phyloP scores from a whole-genome alignment of 176 grass and related monocot genomes.

The Echinochloa phyllopogon region DNA sequence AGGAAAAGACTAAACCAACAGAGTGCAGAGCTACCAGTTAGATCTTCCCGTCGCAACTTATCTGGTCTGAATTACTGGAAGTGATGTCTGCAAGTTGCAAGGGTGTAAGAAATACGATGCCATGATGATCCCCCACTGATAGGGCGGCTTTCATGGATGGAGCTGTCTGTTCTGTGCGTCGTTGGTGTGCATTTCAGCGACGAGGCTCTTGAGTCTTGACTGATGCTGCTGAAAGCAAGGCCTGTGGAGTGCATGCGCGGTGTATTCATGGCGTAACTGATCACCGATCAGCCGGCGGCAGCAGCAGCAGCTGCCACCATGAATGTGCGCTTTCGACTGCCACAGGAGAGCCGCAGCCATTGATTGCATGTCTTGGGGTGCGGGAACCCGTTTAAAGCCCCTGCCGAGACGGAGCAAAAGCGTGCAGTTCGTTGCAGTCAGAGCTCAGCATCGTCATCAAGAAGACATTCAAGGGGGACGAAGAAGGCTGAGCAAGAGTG shows the following conservation, averaged over 20 bases:
- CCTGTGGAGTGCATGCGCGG: neutral
- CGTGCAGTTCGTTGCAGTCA: neutral
- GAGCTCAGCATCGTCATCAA: neutral
- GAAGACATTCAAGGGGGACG: neutral
- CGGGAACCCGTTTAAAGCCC: neutral
- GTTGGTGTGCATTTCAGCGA: neutral
- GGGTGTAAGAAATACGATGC: neutral
- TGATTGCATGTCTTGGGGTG: slow-evolving; percentile 28
- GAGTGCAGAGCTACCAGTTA: neutral
- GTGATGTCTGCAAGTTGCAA: neutral
- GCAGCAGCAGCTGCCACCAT: neutral
- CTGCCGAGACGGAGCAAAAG: slow-evolving; percentile 7
- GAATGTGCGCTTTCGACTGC: slow-evolving; percentile 37
- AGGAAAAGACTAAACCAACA: neutral
- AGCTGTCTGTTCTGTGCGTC: neutral
- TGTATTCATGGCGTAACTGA: slow-evolving; percentile 32
- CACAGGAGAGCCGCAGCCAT: neutral
- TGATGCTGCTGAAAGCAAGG: neutral
- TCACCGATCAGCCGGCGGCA: neutral
- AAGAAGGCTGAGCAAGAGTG: neutral
- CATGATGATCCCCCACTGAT: too few relatives aligned
- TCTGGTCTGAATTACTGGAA: neutral
- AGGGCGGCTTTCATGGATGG: neutral
- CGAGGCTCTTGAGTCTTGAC: neutral
- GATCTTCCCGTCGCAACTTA: neutral